Base-by-base conservation (phyloP, 2,329 filamentous ascomycete genomes). In the Ophiostoma quercus region DNA sequence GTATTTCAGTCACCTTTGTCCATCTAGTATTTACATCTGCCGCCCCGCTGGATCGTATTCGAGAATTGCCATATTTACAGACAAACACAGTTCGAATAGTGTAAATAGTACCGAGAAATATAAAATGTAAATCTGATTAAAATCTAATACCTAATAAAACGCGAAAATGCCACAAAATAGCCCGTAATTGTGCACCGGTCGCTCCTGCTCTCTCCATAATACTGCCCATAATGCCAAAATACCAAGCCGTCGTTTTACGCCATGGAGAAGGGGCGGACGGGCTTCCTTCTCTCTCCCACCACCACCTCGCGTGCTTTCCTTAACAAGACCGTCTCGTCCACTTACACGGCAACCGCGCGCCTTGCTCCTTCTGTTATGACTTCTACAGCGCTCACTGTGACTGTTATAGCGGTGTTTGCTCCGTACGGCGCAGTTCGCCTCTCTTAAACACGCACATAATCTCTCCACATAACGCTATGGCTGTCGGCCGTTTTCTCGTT, bases 281-380 rank as follows among this genome's bases (percentile, higher is more conserved):
- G 39, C 69, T 16, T 12, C 29, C 1, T 11, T 29, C 19, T 60
- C 47, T 41, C 47, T 41, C 9, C 67, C 43, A 41, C 34, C 47
- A 16, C 60, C 66, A 34, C 16, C 37, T 34, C n/a, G 67, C 69
- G 65, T 54, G 51, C 69, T 57, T 70, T 67, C 69, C 66, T 54
- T 32, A 63, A 67, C 57, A 54, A 62, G 65, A 67, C 29, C 54
- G 37, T 51, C 29, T 65, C 66, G 43, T 57, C 39, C 41, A 25
- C 65, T 37, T 72, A 71, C 68, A 71, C 66, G 66, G 67, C 57
- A 71, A 69, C 71, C 71, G 62, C 70, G 68, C 29, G 60, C 70
- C 66, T 70, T 68, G 65, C 66, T 62, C 69, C 65, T 67, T 39
- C 68, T 63, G 43, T 60, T n/a, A 37, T 66, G 41, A 22, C 70